These are phyloP conservation scores for Colletotrichum sp. DNA, from an alignment of 2,329 filamentous ascomycete genomes.

Conservation along the genomic window DNA sequence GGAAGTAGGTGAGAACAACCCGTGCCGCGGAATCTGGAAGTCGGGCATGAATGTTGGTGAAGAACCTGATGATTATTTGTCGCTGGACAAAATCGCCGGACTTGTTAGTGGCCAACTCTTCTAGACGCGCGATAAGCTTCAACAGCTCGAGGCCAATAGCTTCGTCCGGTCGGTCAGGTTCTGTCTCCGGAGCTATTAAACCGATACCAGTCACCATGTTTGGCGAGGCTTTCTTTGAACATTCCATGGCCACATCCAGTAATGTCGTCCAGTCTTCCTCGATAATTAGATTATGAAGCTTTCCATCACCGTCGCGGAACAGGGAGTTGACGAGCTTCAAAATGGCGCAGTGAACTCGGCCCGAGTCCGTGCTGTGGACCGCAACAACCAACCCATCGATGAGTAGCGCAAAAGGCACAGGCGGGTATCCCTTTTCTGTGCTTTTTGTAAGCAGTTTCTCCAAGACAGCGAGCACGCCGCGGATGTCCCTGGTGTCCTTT, in stretches of 20 bases:
- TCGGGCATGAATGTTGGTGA: slow-evolving; percentile 63
- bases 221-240: slow-evolving; percentile 40
- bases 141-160: slow-evolving; percentile 47
- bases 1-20: slow-evolving; percentile 69
- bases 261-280: slow-evolving; percentile 71
- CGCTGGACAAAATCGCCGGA: slow-evolving; percentile 63
- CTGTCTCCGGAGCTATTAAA: slow-evolving; percentile 24
- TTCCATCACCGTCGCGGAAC: slow-evolving; percentile 56
- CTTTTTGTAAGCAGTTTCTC: slow-evolving; percentile 66
- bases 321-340: slow-evolving; percentile 59
- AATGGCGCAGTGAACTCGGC: slow-evolving; percentile 50
- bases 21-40: slow-evolving; percentile 69
- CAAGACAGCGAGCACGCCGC: slow-evolving; percentile 66
- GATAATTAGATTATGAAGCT: slow-evolving; percentile 59
- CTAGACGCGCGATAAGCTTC: slow-evolving; percentile 51
- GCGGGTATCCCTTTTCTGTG: slow-evolving; percentile 62
- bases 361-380: slow-evolving; percentile 46
- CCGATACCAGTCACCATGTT: slow-evolving; percentile 10
- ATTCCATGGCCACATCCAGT: slow-evolving; percentile 63
- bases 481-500: slow-evolving; percentile 61
- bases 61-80: slow-evolving; percentile 70
- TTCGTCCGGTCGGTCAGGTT: slow-evolving; percentile 38
- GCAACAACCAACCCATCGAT: slow-evolving; percentile 61
- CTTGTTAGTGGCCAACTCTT: slow-evolving; percentile 50
- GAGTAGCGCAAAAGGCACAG: slow-evolving; percentile 62